Percentiles rank a stretch among this genome's conserved stretches.
Conservation (phyloP, 2,329 filamentous ascomycete species). For the Epichloe brachyelytri region DNA sequence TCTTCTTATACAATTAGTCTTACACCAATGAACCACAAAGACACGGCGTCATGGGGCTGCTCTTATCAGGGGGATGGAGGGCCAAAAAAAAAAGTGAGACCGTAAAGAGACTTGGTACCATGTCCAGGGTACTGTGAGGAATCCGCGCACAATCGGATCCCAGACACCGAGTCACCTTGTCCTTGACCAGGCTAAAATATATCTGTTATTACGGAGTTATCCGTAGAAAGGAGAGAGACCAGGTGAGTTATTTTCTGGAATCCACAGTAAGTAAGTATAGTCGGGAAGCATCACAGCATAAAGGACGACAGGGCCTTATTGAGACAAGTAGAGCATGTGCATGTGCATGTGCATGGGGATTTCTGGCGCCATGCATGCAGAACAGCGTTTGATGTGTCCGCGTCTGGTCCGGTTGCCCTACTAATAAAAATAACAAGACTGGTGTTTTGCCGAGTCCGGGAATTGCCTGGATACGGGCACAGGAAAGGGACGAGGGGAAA, state of each 20-base stretch:
- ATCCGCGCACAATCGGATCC: background rate
- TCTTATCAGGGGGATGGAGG: too few species aligned
- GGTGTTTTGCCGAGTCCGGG: too few species aligned
- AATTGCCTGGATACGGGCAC: too few species aligned
- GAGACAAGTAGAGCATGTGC: background rate
- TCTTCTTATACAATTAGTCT: constrained; percentile 2
- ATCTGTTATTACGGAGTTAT: background rate
- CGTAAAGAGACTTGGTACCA: background rate
- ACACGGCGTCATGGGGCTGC: background rate
- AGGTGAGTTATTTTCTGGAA: constrained; percentile 3
- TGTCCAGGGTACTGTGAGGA: background rate
- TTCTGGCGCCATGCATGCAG: background rate
- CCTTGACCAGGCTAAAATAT: background rate
- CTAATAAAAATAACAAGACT: background rate
- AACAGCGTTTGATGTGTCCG: background rate
- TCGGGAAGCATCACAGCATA: background rate
- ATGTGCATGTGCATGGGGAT: background rate
- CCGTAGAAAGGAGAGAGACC: background rate
- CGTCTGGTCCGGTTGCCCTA: too few species aligned
- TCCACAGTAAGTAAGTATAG: background rate
- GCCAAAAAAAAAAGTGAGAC: background rate
- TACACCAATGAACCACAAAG: background rate
- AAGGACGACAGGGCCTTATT: background rate
- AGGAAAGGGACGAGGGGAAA: background rate
- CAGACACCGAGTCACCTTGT: background rate